phyloP scores from a whole-genome alignment of 148 eudicot species.

The Spergularia bocconei region DNA sequence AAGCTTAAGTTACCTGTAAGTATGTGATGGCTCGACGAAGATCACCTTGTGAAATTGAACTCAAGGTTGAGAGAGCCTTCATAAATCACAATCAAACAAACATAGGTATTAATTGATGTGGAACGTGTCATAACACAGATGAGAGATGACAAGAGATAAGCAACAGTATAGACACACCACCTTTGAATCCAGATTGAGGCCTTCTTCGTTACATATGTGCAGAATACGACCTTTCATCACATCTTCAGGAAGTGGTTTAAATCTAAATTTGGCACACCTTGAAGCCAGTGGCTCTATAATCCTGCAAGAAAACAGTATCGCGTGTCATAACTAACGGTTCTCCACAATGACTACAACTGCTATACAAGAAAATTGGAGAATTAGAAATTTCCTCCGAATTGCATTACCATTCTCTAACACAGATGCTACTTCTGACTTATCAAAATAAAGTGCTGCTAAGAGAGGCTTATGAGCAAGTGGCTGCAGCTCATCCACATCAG shows the following conservation, averaged over 20 bases:
- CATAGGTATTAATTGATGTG: slow-evolving; percentile 1
- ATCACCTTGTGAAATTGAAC: slow-evolving; percentile 96
- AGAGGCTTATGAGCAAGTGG: too few species aligned
- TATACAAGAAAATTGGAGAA: not conserved
- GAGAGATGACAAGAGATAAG: not conserved
- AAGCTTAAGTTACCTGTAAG: slow-evolving; percentile 61
- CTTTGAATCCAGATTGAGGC: slow-evolving; percentile 78
- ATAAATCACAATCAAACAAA: slow-evolving; percentile 17
- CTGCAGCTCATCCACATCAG: too few species aligned
- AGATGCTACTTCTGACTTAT: too few species aligned
- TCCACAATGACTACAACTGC: not conserved
- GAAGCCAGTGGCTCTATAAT: slow-evolving; percentile 96
- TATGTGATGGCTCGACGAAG: slow-evolving; percentile 93
- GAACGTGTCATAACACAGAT: not conserved
- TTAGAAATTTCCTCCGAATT: too few species aligned
- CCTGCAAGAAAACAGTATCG: slow-evolving; percentile 39
- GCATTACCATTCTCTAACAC: too few species aligned
- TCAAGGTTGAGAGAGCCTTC: slow-evolving; percentile 83
- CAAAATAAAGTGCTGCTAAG: too few species aligned
- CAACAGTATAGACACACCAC: slow-evolving; percentile 34
- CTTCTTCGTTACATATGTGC: slow-evolving; percentile 85
- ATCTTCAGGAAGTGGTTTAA: slow-evolving; percentile 88
- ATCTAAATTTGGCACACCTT: slow-evolving; percentile 95
- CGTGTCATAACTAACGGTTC: slow-evolving; percentile 5
- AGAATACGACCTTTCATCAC: slow-evolving; percentile 71